Conservation (phyloP, 192 early-diverging fungal genomes). For the Gryganskiella cystojenkinii region DNA sequence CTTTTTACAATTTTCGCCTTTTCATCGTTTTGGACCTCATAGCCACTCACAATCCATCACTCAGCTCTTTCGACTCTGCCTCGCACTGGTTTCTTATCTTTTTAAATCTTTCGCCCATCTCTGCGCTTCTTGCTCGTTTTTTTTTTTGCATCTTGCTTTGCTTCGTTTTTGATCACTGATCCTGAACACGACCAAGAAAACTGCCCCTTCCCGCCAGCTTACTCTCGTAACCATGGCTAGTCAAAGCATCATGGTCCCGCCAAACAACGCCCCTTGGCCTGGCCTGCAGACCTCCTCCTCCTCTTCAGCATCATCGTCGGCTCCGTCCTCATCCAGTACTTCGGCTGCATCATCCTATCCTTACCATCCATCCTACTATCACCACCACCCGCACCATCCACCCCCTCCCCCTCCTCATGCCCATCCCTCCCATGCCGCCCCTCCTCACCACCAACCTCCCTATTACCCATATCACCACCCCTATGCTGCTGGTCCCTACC, state of each 20-base stretch:
- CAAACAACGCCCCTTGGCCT: slow-evolving; percentile 45
- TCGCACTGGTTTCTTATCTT: not conserved
- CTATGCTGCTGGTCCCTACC: slow-evolving; percentile 20
- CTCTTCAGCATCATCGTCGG: not conserved
- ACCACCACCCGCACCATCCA: slow-evolving; percentile 20
- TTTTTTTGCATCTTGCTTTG: not conserved
- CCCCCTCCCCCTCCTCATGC: slow-evolving; percentile 14
- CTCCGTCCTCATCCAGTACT: not conserved
- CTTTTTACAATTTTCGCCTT: not conserved
- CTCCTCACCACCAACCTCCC: slow-evolving; percentile 20
- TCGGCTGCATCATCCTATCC: not conserved
- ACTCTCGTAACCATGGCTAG: slow-evolving; percentile 25
- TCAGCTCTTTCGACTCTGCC: not conserved
- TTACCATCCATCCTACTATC: slow-evolving; percentile 7
- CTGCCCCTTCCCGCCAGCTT: too few relatives aligned
- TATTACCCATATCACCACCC: slow-evolving; percentile 51
- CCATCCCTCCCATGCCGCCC: slow-evolving; percentile 10
- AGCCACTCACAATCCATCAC: not conserved
- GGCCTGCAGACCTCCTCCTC: slow-evolving; percentile 14
- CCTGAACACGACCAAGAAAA: not conserved
- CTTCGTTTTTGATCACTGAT: not conserved
- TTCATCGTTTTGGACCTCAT: not conserved
- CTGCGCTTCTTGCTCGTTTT: not conserved
- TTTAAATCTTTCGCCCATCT: not conserved
- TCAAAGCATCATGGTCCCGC: slow-evolving; percentile 41